phyloP scores from a whole-genome alignment of 495 filamentous ascomycete species.

The Penicillium coprophilum region DNA sequence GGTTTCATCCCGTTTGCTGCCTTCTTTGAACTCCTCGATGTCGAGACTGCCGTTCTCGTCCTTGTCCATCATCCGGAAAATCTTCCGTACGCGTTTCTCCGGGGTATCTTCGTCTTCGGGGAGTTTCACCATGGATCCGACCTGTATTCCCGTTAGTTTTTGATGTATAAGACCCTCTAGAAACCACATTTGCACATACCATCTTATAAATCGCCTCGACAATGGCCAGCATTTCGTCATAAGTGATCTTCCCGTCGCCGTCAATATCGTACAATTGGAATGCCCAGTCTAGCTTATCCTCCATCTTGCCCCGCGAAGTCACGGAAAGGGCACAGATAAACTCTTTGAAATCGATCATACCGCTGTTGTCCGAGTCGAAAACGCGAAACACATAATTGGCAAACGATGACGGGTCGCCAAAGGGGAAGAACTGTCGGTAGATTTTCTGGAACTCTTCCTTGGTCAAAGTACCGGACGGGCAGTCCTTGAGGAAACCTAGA shows the following conservation, averaged over 20 bases:
- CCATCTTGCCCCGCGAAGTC: slow-evolving; percentile 95
- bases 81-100: slow-evolving; percentile 96
- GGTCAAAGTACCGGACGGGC: slow-evolving; percentile 91
- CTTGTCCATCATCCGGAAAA: slow-evolving; percentile 99
- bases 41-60: slow-evolving; percentile 93
- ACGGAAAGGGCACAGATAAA: slow-evolving; percentile 98
- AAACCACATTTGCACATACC: slow-evolving; percentile 52
- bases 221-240: slow-evolving; percentile 97
- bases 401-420: slow-evolving; percentile 93
- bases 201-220: slow-evolving; percentile 99
- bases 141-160: slow-evolving; percentile 52
- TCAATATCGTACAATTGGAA: slow-evolving; percentile 99
- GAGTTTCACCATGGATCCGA: slow-evolving; percentile 98
- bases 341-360: slow-evolving; percentile 98
- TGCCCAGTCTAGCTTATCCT: slow-evolving; percentile 99
- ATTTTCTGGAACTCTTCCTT: slow-evolving; percentile 99
- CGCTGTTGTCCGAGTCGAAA: slow-evolving; percentile 95
- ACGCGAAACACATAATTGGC: slow-evolving; percentile 99
- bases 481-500: slow-evolving; percentile 95
- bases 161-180: background rate
- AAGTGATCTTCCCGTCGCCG: slow-evolving; percentile 97
- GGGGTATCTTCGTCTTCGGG: slow-evolving; percentile 98
- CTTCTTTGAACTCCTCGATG: slow-evolving; percentile 98
- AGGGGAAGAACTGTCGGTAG: slow-evolving; percentile 98
- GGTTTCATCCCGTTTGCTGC: slow-evolving; percentile 97